These are phyloP conservation scores for Podospora australis DNA, from an alignment of 495 filamentous ascomycete species.

Conservation along the genomic window DNA sequence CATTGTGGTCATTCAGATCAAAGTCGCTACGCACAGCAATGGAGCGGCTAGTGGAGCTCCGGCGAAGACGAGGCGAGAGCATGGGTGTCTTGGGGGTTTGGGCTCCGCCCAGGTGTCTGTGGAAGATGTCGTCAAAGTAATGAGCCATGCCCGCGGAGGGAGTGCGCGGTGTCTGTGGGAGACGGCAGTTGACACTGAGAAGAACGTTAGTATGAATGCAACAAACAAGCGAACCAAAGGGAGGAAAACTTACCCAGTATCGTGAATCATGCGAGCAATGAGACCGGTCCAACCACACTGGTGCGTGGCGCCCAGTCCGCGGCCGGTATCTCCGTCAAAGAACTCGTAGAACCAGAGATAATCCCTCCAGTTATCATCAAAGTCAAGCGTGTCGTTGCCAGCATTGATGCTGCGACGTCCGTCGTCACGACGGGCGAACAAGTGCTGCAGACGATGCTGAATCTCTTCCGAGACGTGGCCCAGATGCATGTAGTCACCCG, in stretches of 20 bases:
- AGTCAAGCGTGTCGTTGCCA: slow-evolving; percentile 76
- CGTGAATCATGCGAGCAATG: slow-evolving; percentile 93
- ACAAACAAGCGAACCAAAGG: neutral
- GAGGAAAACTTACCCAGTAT: slow-evolving; percentile 66
- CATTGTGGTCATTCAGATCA: slow-evolving; percentile 34
- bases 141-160: slow-evolving; percentile 75
- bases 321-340: slow-evolving; percentile 87
- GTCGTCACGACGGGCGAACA: slow-evolving; percentile 76
- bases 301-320: slow-evolving; percentile 86
- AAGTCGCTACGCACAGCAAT: slow-evolving; percentile 84
- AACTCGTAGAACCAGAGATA: slow-evolving; percentile 95
- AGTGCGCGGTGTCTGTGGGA: slow-evolving; percentile 87
- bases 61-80: slow-evolving; percentile 51
- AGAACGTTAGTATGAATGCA: slow-evolving; percentile 12
- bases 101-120: slow-evolving; percentile 35
- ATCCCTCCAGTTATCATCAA: slow-evolving; percentile 86
- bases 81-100: slow-evolving; percentile 34
- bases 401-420: slow-evolving; percentile 82
- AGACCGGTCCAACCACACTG: slow-evolving; percentile 98
- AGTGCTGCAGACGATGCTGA: slow-evolving; percentile 88
- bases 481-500: slow-evolving; percentile 91
- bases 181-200: slow-evolving; percentile 75
- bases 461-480: slow-evolving; percentile 95
- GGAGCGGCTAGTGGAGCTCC: slow-evolving; percentile 78
- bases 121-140: slow-evolving; percentile 92